These are phyloP conservation scores for Starmerella apis DNA, from an alignment of 805 yeast genomes.

Conservation along the genomic window DNA sequence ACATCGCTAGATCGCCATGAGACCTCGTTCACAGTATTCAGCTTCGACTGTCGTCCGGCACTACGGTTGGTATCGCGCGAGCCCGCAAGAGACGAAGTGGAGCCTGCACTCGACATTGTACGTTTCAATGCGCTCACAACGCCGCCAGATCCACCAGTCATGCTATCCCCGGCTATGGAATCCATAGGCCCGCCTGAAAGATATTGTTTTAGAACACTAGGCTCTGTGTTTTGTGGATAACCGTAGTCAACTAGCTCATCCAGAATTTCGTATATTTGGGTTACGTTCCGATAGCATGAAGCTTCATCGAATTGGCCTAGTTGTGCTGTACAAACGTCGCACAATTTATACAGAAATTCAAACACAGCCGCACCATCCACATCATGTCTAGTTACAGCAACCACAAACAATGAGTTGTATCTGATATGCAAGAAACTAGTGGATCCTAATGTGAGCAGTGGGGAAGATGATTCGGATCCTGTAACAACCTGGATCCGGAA, in stretches of 20 bases:
- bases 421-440: constrained; percentile 79
- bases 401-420: constrained; percentile 56
- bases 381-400: constrained; percentile 81
- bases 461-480: constrained; percentile 47
- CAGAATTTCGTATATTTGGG: constrained; percentile 60
- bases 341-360: constrained; percentile 63
- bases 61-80: not conserved
- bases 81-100: not conserved
- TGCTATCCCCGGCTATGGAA: not conserved
- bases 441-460: constrained; percentile 77
- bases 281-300: constrained; percentile 53
- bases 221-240: constrained; percentile 58
- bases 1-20: constrained; percentile 67
- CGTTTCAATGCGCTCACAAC: constrained; percentile 25
- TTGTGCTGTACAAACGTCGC: constrained; percentile 42
- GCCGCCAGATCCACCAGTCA: not conserved
- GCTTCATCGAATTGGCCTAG: constrained; percentile 38
- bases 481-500: constrained; percentile 87
- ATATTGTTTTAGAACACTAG: constrained; percentile 31
- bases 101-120: constrained; percentile 12
- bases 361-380: constrained; percentile 71
- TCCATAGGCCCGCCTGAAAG: constrained; percentile 4
- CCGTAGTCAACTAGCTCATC: constrained; percentile 74
- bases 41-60: not conserved
- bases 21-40: constrained; percentile 15